phyloP scores from a whole-genome alignment of 2,329 filamentous ascomycete species.

The Aspergillus hortae region DNA sequence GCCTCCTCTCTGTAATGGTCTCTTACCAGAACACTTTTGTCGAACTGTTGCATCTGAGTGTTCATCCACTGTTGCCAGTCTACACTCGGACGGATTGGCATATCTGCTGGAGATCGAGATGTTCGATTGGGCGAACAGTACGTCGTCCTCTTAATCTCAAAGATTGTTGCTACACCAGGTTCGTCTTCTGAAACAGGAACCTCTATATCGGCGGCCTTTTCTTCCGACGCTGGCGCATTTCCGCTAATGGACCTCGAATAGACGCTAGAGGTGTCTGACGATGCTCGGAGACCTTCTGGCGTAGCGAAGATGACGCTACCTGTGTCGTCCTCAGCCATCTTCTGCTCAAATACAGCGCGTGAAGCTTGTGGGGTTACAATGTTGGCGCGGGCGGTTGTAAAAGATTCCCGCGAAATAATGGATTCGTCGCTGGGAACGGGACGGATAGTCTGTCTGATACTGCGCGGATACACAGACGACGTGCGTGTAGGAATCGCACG shows the following conservation, averaged over 20 bases:
- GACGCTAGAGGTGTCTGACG: conserved; percentile 32
- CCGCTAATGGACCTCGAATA: conserved; percentile 43
- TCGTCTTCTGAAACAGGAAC: conserved; percentile 15
- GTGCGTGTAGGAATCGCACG: conserved; percentile 27
- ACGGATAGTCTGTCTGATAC: conserved; percentile 27
- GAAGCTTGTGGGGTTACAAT: conserved; percentile 19
- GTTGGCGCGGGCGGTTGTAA: conserved; percentile 24
- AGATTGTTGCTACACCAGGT: conserved; percentile 38
- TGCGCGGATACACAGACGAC: conserved; percentile 22
- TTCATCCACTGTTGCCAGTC: conserved; percentile 40
- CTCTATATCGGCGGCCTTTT: conserved; percentile 4
- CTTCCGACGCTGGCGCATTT: conserved; percentile 20
- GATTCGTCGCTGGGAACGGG: conserved; percentile 30
- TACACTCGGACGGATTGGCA: conserved; percentile 20
- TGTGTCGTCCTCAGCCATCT: conserved; percentile 15
- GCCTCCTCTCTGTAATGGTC: conserved; percentile 39
- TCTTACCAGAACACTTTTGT: conserved; percentile 21
- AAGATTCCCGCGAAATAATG: conserved; percentile 27
- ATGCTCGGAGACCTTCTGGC: conserved; percentile 2
- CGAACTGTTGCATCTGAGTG: conserved; percentile 32
- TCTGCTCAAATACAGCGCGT: conserved; percentile 2
- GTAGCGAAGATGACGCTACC: conserved; percentile 8
- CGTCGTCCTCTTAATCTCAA: conserved; percentile 24
- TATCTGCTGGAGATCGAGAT: neutral
- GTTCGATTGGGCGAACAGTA: conserved; percentile 30